A percentile compares a stretch with the other conserved stretches of the same genome.
Conservation (phyloP, 2,329 filamentous ascomycete species). For the Trichoderma pleuroti region DNA sequence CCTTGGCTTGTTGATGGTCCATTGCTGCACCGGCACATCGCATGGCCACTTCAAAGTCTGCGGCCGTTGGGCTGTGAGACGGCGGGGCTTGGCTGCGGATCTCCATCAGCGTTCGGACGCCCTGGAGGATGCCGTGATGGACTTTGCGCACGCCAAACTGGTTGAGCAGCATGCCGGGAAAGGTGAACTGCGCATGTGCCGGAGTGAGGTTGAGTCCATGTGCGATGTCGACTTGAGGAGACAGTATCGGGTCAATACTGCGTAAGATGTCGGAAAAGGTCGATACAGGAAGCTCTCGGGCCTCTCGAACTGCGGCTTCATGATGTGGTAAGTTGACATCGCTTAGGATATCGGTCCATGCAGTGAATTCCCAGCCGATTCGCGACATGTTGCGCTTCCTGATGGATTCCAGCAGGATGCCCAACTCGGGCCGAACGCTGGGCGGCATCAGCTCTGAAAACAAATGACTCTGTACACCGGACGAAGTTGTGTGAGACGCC, state of each 20-base stretch:
- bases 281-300: slow-evolving; percentile 45
- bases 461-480: slow-evolving; percentile 3
- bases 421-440: slow-evolving; percentile 23
- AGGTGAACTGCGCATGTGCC: slow-evolving; percentile 40
- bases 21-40: slow-evolving; percentile 46
- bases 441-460: slow-evolving; percentile 20
- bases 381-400: slow-evolving; percentile 28
- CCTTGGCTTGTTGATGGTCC: slow-evolving; percentile 34
- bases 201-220: slow-evolving; percentile 38
- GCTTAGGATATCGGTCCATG: slow-evolving; percentile 28
- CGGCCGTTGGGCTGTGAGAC: slow-evolving; percentile 29
- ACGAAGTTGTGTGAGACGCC: slow-evolving; percentile 23
- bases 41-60: slow-evolving; percentile 45
- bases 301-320: slow-evolving; percentile 29
- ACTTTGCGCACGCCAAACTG: slow-evolving; percentile 43
- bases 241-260: slow-evolving; percentile 55
- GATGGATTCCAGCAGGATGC: slow-evolving; percentile 32
- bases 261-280: slow-evolving; percentile 63
- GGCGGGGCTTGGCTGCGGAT: slow-evolving; percentile 29
- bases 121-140: slow-evolving; percentile 37
- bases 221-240: slow-evolving; percentile 48
- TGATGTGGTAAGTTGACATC: slow-evolving; percentile 22
- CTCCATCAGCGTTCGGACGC: slow-evolving; percentile 34
- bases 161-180: slow-evolving; percentile 38
- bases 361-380: slow-evolving; percentile 28